Base-by-base conservation (phyloP, 768 basidiomycete genomes). In the Peribolospora kevripleyi region DNA sequence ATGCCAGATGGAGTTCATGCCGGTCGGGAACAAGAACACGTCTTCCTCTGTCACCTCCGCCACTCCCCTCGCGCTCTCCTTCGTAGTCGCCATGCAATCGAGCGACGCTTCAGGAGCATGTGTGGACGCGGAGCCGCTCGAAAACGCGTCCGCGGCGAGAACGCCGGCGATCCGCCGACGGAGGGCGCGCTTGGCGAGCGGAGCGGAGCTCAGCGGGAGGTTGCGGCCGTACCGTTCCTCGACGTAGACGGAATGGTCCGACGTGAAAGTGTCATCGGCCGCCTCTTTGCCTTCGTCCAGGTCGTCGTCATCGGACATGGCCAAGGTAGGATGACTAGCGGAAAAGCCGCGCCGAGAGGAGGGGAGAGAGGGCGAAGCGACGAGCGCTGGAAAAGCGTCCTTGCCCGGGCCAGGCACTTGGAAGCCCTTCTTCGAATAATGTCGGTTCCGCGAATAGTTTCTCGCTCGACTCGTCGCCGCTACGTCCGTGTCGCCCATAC, bases 191-290 rank as follows among this genome's bases (percentile, higher is more conserved):
- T 98, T 98, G 3, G 87, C 88, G n/a, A 77, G 72, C 0, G 75
- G 70, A 0, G 82, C 83, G 3, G 77, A 76, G 11, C 74, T 70
- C 2, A 81, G 64, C 9, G 87, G 83, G 14, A 91, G 69, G 64
- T 91, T 95, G 5, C 91, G 77, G 0, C 87, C 91, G 60, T 93
- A 97, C 10, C 90, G 79, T 67, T 95, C 88, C 67, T 97, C 91
- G 37, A 97, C 72, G 67, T 90, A 95, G 5, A 73, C 72, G 1
- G 70, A 67, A 53, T 82, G 77, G 60, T 86, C 86, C 14, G 70
- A 65, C 51, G 71, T 73, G 51, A 84, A 67, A 7, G 68, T 66
- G 42, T 85, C 82, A 14, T 64, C 62, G 9, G 65, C 68, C 7
- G 62, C 63, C 3, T 65, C 63, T 37, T 6, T 54, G 42, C 45